phyloP scores from a whole-genome alignment of 2,329 filamentous ascomycete genomes.

The Geosmithia flava region DNA sequence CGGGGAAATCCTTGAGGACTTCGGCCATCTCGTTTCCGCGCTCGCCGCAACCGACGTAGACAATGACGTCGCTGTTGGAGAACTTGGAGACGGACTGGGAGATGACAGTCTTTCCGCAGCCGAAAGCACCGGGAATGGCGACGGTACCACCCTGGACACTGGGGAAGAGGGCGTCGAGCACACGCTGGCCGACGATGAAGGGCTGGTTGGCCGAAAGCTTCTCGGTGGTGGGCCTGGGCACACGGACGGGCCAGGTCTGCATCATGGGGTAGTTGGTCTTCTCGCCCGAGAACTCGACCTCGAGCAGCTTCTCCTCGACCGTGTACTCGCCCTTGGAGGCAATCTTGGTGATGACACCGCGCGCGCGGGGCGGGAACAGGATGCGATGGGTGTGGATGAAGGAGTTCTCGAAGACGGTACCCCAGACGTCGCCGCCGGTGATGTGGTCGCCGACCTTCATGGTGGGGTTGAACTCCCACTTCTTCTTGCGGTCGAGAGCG shows the following conservation, averaged over 20 bases:
- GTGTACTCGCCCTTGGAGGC: conserved; percentile 85
- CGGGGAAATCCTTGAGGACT: conserved; percentile 98
- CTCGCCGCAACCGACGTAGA: conserved; percentile 86
- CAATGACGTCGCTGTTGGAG: conserved; percentile 97
- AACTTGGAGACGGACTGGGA: conserved; percentile 98
- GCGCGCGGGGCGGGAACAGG: conserved; percentile 76
- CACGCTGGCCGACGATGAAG: conserved; percentile 93
- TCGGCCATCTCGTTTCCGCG: conserved; percentile 99
- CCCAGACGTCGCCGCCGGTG: conserved; percentile 91
- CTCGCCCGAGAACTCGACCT: conserved; percentile 94
- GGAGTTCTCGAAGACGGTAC: conserved; percentile 90
- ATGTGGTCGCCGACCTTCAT: conserved; percentile 96
- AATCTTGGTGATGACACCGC: conserved; percentile 86
- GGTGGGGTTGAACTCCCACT: conserved; percentile 90
- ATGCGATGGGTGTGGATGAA: conserved; percentile 91
- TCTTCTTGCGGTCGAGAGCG: conserved; percentile 78
- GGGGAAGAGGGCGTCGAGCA: conserved; percentile 91
- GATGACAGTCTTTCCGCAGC: conserved; percentile 98
- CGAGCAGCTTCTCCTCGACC: conserved; percentile 84
- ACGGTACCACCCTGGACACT: conserved; percentile 95
- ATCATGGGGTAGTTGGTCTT: conserved; percentile 95
- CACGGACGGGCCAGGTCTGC: conserved; percentile 97
- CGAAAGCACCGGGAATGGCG: conserved; percentile 95
- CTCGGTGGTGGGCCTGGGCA: conserved; percentile 83
- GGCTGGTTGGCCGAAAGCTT: conserved; percentile 81